A percentile compares a stretch with the other conserved stretches of the same genome.
phyloP scores from a whole-genome alignment of 768 basidiomycete species.

The Russula brevipes region DNA sequence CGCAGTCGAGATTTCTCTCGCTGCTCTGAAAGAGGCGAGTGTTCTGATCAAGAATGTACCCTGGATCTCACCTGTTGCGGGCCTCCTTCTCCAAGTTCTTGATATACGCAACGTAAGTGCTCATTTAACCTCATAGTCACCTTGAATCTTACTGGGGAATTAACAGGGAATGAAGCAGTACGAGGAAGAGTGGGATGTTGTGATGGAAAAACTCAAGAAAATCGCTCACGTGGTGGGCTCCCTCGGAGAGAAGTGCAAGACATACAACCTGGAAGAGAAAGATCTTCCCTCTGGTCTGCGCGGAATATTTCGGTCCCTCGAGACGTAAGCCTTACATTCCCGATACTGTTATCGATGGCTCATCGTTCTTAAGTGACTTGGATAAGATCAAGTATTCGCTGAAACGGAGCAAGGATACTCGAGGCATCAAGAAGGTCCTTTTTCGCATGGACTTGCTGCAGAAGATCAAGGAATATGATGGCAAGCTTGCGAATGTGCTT shows the following conservation, averaged over 20 bases:
- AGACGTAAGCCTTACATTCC: not conserved
- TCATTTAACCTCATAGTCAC: not conserved
- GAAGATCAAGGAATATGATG: constrained; percentile 3
- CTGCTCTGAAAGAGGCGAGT: not conserved
- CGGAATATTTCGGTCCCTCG: not conserved
- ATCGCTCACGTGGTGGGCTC: not conserved
- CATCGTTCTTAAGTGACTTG: not conserved
- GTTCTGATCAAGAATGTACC: too few species aligned
- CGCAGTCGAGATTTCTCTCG: not conserved
- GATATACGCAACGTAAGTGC: not conserved
- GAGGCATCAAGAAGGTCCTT: not conserved
- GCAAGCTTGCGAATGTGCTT: not conserved
- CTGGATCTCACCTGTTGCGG: not conserved
- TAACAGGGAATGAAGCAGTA: not conserved
- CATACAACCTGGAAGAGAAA: too few species aligned
- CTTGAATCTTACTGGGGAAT: not conserved
- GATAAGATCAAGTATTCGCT: not conserved
- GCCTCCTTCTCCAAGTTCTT: not conserved
- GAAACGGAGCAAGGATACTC: not conserved
- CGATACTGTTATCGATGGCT: not conserved
- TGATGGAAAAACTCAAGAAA: not conserved
- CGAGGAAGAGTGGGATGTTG: not conserved
- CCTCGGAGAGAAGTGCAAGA: not conserved
- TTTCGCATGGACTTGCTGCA: not conserved
- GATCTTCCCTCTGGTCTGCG: not conserved